Evolutionary conservation across 1,284 basidiomycete species (phyloP).

Genomic region (Pulveroboletus sp.): DNA sequence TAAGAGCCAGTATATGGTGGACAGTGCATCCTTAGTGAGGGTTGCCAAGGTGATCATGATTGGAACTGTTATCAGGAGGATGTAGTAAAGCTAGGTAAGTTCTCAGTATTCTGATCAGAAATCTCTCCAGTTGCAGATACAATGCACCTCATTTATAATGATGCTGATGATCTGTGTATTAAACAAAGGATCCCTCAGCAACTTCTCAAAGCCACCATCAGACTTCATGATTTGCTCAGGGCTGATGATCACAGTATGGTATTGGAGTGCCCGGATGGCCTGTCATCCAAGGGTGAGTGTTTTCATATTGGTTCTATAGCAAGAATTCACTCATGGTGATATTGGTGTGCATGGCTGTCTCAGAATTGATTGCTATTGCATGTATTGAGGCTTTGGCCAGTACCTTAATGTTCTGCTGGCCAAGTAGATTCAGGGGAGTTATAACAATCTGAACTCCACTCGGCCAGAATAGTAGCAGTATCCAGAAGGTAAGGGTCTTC

Average conservation of each 20-base stretch:
- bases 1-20: too few relatives aligned
- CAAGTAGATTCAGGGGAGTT: neutral
- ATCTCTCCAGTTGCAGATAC: neutral
- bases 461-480: neutral
- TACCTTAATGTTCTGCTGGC: neutral
- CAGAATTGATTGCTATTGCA: neutral
- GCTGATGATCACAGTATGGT: neutral
- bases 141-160: conserved; percentile 6
- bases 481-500: neutral
- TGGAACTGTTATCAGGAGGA: neutral
- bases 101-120: neutral
- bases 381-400: neutral
- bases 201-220: neutral
- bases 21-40: neutral
- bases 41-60: conserved; percentile 5
- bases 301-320: too few relatives aligned
- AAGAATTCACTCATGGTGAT: too few relatives aligned
- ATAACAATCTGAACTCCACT: neutral
- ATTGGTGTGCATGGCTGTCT: neutral
- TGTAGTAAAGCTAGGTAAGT: neutral
- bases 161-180: neutral
- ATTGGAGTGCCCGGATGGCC: too few relatives aligned
- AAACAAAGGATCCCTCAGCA: neutral
- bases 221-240: neutral
- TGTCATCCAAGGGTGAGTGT: too few relatives aligned